phyloP scores from a whole-genome alignment of 2,329 filamentous ascomycete genomes.

The Lachnellula occidentalis region DNA sequence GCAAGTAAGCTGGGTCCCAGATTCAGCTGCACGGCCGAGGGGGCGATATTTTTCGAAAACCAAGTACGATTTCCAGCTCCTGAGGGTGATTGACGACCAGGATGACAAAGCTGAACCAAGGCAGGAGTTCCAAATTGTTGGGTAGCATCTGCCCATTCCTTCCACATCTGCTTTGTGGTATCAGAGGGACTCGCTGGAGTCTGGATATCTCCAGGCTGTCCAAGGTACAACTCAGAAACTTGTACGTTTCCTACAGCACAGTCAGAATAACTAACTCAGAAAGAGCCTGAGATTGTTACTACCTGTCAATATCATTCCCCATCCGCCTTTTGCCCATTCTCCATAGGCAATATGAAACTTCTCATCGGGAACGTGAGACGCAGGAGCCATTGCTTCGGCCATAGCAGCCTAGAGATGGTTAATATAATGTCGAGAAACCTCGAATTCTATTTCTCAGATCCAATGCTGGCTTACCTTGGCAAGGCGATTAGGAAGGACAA shows the following conservation, averaged over 20 bases:
- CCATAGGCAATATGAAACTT: conserved; percentile 42
- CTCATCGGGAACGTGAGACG: conserved; percentile 38
- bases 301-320: conserved; percentile 48
- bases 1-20: conserved; percentile 37
- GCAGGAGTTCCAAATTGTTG: conserved; percentile 33
- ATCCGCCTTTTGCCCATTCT: conserved; percentile 48
- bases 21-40: conserved; percentile 39
- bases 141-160: conserved; percentile 32
- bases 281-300: background rate
- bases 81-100: conserved; percentile 40
- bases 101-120: conserved; percentile 43
- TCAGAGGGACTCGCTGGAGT: conserved; percentile 22
- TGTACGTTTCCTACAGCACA: conserved; percentile 38
- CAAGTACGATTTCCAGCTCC: conserved; percentile 35
- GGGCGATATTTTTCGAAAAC: conserved; percentile 38
- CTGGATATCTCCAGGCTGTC: conserved; percentile 31
- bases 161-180: conserved; percentile 35
- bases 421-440: background rate
- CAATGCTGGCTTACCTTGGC: conserved; percentile 30
- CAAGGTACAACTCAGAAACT: conserved; percentile 37
- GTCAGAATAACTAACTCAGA: background rate
- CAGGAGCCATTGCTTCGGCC: conserved; percentile 40
- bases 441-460: background rate
- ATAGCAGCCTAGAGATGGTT: conserved; percentile 41
- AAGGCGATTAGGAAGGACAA: conserved; percentile 51